Percentiles rank a stretch among this genome's conserved stretches.
Conservation (phyloP, 139 green algal species). For the Picochlorum sp. region DNA sequence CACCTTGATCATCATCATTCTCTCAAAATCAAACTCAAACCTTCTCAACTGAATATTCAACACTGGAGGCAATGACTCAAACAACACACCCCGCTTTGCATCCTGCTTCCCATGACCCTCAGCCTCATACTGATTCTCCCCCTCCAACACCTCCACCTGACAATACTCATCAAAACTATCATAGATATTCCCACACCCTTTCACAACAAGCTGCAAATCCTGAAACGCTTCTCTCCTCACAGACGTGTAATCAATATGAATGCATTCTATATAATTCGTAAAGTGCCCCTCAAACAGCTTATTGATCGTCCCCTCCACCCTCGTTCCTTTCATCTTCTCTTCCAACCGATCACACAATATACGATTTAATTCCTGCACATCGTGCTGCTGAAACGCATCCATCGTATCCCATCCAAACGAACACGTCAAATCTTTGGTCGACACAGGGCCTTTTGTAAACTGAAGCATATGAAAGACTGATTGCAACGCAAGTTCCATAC, state of each 20-base stretch:
- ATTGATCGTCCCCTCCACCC: conserved; percentile 83
- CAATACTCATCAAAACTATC: conserved; percentile 74
- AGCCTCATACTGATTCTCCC: conserved; percentile 92
- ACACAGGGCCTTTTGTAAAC: conserved; percentile 63
- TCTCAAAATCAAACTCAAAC: conserved; percentile 93
- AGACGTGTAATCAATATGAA: conserved; percentile 88
- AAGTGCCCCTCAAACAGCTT: conserved; percentile 90
- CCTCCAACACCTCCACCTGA: conserved; percentile 67
- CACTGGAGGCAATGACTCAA: conserved; percentile 85
- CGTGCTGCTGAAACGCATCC: conserved; percentile 95
- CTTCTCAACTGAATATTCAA: conserved; percentile 96
- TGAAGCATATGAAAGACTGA: conserved; percentile 95
- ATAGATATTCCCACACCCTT: conserved; percentile 78
- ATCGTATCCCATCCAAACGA: conserved; percentile 93
- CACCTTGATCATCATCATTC: conserved; percentile 43
- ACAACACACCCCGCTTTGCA: conserved; percentile 82
- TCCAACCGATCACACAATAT: conserved; percentile 96
- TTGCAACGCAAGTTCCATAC: conserved; percentile 92
- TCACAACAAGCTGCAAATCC: conserved; percentile 91
- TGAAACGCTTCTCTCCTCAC: conserved; percentile 79
- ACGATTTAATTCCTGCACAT: conserved; percentile 96
- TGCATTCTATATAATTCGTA: conserved; percentile 85
- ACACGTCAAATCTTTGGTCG: conserved; percentile 91
- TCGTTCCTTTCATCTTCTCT: conserved; percentile 97
- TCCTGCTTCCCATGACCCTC: conserved; percentile 90